A percentile compares a stretch with the other conserved stretches of the same genome.
phyloP scores from a whole-genome alignment of 345 rosid species.

The Aethionema arabicum region DNA sequence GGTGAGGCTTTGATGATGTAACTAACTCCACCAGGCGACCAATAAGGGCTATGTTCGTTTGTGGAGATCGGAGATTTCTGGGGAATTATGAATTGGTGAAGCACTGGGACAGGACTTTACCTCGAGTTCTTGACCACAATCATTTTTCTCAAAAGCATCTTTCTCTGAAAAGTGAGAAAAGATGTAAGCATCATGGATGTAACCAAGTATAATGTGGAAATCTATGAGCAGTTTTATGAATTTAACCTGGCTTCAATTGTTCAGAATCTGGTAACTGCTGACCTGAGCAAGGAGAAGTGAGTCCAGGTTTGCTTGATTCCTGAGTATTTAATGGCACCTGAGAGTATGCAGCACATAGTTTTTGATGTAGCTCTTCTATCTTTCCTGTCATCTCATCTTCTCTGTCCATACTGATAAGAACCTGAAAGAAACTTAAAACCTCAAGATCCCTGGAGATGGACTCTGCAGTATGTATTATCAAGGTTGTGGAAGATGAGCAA shows the following conservation, averaged over 20 bases:
- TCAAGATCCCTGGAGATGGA: conserved; percentile 27
- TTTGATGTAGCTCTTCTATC: conserved; percentile 48
- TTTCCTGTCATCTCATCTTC: conserved; percentile 61
- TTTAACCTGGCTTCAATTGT: conserved; percentile 18
- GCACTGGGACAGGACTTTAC: conserved; percentile 36
- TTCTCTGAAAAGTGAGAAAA: conserved; percentile 14
- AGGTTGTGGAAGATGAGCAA: neutral
- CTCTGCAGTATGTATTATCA: neutral
- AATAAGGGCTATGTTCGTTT: conserved; percentile 29
- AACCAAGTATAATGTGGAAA: neutral
- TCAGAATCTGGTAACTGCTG: conserved; percentile 34
- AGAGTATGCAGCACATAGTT: conserved; percentile 63
- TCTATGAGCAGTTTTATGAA: neutral
- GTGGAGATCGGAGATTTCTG: conserved; percentile 23
- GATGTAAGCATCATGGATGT: neutral
- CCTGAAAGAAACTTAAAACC: conserved; percentile 40
- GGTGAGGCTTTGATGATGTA: no score
- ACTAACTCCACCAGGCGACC: no score
- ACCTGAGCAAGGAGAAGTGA: conserved; percentile 22
- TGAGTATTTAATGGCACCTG: conserved; percentile 49
- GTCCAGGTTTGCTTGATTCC: conserved; percentile 28
- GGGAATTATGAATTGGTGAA: conserved; percentile 32
- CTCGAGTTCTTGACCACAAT: conserved; percentile 30
- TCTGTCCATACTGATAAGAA: conserved; percentile 81
- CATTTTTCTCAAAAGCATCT: conserved; percentile 18